These are phyloP conservation scores for Hirschfeldia incana DNA, from an alignment of 345 rosid genomes.

Conservation along the genomic window DNA sequence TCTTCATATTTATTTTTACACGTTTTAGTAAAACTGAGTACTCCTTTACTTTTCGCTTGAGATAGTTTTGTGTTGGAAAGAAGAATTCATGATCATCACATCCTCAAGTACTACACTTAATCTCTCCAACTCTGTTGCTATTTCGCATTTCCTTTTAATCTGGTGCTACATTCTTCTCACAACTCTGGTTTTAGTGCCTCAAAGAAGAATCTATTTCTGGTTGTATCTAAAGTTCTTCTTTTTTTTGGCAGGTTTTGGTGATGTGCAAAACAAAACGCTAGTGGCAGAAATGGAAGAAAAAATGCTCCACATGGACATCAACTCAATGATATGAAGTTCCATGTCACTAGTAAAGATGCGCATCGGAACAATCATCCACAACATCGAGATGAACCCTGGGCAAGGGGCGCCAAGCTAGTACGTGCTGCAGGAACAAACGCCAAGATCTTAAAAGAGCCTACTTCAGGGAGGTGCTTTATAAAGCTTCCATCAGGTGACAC, in stretches of 20 bases:
- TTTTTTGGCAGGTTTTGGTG: constrained; percentile 38
- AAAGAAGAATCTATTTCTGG: not conserved
- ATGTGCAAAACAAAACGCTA: constrained; percentile 43
- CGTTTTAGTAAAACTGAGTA: not conserved
- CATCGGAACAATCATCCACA: constrained; percentile 87
- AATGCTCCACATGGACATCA: constrained; percentile 70
- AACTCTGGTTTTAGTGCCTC: not conserved
- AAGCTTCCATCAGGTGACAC: constrained; percentile 74
- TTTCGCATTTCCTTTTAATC: too few species aligned
- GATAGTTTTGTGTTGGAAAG: constrained; percentile 11
- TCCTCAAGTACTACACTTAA: too few species aligned
- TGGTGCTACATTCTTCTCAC: not conserved
- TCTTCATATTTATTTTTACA: not conserved
- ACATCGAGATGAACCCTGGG: constrained; percentile 83
- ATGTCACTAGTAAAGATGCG: constrained; percentile 87
- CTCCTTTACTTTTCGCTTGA: too few species aligned
- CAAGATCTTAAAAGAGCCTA: constrained; percentile 80
- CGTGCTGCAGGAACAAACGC: constrained; percentile 84
- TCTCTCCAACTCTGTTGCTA: too few species aligned
- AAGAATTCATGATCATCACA: not conserved
- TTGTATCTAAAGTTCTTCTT: not conserved
- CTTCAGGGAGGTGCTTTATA: constrained; percentile 50
- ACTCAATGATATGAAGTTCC: constrained; percentile 79
- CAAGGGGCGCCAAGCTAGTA: constrained; percentile 85
- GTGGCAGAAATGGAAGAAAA: constrained; percentile 59